Evolutionary conservation across 2,329 filamentous ascomycete genomes (phyloP), one percentile per base, ranked within the genome.

Genomic region (Ambrosiella beaveri): DNA sequence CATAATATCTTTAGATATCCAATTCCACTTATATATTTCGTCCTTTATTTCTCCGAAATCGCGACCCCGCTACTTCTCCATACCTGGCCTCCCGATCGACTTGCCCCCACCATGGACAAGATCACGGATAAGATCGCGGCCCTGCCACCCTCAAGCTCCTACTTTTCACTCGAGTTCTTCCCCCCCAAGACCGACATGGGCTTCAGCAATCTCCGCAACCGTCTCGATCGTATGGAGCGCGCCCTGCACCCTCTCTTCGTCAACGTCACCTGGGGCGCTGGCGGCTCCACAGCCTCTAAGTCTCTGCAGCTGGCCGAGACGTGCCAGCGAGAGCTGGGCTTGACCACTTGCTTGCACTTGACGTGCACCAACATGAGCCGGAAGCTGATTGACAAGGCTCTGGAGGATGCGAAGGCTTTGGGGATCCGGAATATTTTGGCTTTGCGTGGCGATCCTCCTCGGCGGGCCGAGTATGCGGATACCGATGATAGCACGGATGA

Each of bases 91-190:
- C 7, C 44, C n/a, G n/a, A 47, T 17, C 19, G 9, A 36, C 11
- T 41, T n/a, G 6, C 15, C 17, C 17, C 60, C 64, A 61, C 59
- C 62, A 88, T 88, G 84, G 85, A 89, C 74, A 93, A 87, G 73
- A 90, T 96, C 68, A 95, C 88, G 62, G 86, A 94, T 76, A 95
- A 95, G 77, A 91, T 97, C 68, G 86, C 87, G 72, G 87, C 88
- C 62, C 74, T 98, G 73, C 86, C 88, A 70, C 79, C 84, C 63
- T 81, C 87, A 70, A 80, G 81, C 63, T 82, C 80, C 68, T 97
- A 93, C 75, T 95, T 95, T 73, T 97, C 93, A 53, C 84, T 97
- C 71, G 93, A 98, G 74, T 98, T 98, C 81, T 98, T 98, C 74
- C 93, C 93, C 64, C 93, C 93, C 62, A 98, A 97, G 75, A 98